These are phyloP conservation scores for Monosporozyma solicola DNA, from an alignment of 805 yeast genomes.

Conservation along the genomic window DNA sequence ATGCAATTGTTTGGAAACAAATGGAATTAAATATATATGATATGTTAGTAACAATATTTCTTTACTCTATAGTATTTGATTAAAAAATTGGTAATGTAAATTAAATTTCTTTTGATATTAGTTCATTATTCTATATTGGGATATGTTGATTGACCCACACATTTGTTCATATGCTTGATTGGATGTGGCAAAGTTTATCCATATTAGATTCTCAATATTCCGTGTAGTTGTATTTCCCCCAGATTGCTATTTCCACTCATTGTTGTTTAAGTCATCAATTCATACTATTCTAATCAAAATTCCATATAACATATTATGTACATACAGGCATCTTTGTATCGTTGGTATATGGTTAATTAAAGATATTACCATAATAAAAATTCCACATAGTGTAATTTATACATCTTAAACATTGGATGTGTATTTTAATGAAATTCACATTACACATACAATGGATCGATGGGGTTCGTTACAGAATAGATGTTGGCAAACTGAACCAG, in stretches of 20 bases:
- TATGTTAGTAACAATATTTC: background rate
- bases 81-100: background rate
- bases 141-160: too few relatives aligned
- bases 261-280: background rate
- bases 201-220: too few relatives aligned
- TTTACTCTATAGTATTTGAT: background rate
- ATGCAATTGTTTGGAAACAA: constrained; percentile 1
- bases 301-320: background rate
- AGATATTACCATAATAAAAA: background rate
- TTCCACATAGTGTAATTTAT: background rate
- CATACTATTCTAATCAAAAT: background rate
- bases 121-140: too few relatives aligned
- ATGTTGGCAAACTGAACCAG: background rate
- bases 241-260: background rate
- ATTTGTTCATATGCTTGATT: too few relatives aligned
- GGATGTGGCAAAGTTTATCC: too few relatives aligned
- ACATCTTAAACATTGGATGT: background rate
- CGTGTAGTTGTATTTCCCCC: background rate
- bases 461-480: background rate
- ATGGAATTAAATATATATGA: background rate
- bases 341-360: background rate
- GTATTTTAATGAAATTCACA: background rate
- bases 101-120: background rate
- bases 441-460: background rate
- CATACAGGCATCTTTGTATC: constrained; percentile 3